phyloP scores from a whole-genome alignment of 495 filamentous ascomycete genomes.

The Elasticomyces elasticus region DNA sequence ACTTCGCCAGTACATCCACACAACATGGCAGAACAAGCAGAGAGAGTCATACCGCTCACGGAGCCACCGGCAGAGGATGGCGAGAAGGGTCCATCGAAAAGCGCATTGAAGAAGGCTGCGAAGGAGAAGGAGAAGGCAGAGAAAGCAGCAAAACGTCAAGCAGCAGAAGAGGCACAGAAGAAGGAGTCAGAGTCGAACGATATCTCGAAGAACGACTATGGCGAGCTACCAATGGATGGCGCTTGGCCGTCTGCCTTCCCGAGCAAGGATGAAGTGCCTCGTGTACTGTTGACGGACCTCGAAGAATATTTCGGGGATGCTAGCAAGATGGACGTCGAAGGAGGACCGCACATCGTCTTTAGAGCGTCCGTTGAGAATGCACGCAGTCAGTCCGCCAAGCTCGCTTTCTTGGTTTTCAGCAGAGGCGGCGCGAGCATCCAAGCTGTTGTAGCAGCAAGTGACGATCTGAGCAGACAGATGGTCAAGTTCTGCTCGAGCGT shows the following conservation, averaged over 20 bases:
- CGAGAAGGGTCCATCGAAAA: conserved; percentile 46
- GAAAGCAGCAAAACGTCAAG: conserved; percentile 27
- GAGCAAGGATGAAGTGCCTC: conserved; percentile 21
- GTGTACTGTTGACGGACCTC: conserved; percentile 23
- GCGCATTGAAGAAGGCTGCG: conserved; percentile 54
- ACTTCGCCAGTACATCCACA: neutral
- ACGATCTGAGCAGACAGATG: conserved; percentile 60
- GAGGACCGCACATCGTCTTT: conserved; percentile 27
- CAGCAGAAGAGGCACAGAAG: conserved; percentile 31
- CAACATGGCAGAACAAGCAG: neutral
- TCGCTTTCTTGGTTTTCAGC: conserved; percentile 36
- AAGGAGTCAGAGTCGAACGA: conserved; percentile 30
- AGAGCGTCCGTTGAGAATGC: conserved; percentile 34
- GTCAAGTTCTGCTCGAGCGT: conserved; percentile 78
- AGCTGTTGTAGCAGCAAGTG: conserved; percentile 37
- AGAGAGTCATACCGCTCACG: conserved; percentile 16
- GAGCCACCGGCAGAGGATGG: conserved; percentile 22
- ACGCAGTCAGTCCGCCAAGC: conserved; percentile 35
- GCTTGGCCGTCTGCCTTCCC: conserved; percentile 24
- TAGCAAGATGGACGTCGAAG: conserved; percentile 19
- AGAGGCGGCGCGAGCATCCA: conserved; percentile 33
- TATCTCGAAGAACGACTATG: conserved; percentile 34
- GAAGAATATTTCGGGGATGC: conserved; percentile 14
- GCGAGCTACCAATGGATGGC: conserved; percentile 33
- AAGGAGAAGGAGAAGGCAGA: conserved; percentile 51